A percentile compares a stretch with the other conserved stretches of the same genome.
These are phyloP conservation scores for Jatropha curcas DNA, from an alignment of 345 rosid genomes.

Conservation along the genomic window DNA sequence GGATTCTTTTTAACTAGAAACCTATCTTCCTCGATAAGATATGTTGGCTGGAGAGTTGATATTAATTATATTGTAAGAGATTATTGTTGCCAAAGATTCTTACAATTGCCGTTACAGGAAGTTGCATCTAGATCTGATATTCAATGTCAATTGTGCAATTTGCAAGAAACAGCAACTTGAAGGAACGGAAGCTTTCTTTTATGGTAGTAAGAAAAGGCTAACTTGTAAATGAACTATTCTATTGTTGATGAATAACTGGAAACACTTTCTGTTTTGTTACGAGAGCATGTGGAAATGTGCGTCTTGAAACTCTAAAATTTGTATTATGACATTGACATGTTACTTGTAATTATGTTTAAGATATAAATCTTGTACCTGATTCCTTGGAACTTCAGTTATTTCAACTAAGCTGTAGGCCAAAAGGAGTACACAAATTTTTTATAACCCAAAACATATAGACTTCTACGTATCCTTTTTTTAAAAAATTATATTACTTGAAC, in stretches of 20 bases:
- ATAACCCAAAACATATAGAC: too few species aligned
- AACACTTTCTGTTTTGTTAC: conserved; percentile 2
- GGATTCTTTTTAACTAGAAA: not conserved
- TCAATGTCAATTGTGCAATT: conserved; percentile 6
- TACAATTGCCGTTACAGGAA: conserved; percentile 22
- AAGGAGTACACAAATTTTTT: not conserved
- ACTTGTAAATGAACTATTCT: too few species aligned
- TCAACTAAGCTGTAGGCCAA: not conserved
- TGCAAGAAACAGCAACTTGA: conserved; percentile 23
- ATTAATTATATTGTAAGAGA: not conserved
- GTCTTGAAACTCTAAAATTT: not conserved
- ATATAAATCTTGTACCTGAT: conserved; percentile 18
- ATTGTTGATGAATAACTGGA: too few species aligned
- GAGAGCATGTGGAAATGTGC: conserved; percentile 31
- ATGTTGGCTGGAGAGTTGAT: not conserved
- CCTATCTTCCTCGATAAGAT: conserved; percentile 19
- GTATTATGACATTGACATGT: not conserved
- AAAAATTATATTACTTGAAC: too few species aligned
- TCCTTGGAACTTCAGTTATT: conserved; percentile 24
- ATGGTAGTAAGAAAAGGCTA: too few species aligned
- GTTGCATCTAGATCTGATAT: conserved; percentile 12
- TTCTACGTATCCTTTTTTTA: too few species aligned
- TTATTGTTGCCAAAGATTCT: conserved; percentile 20
- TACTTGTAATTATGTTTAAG: conserved; percentile 13
- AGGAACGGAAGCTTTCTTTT: not conserved